These are phyloP conservation scores for Chrysoporthe deuterocubensis DNA, from an alignment of 2,329 filamentous ascomycete species.

Conservation along the genomic window DNA sequence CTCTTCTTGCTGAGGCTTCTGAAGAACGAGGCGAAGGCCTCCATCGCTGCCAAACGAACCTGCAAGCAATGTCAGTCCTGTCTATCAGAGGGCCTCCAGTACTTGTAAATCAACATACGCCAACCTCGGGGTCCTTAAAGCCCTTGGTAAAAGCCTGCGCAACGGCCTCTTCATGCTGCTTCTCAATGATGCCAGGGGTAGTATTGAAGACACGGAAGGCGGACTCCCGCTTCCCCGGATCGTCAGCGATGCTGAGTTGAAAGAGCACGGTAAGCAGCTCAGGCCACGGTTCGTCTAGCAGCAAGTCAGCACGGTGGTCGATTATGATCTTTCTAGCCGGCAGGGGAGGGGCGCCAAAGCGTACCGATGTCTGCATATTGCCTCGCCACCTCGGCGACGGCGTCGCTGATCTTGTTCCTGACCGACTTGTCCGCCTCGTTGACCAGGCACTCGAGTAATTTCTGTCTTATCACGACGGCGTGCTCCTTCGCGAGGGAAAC, in stretches of 20 bases:
- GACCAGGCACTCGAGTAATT: conserved; percentile 77
- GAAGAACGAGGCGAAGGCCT: conserved; percentile 97
- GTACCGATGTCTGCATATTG: conserved; percentile 92
- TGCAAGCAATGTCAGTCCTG: conserved; percentile 39
- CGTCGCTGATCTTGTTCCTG: conserved; percentile 94
- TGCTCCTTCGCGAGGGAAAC: conserved; percentile 76
- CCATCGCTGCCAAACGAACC: conserved; percentile 93
- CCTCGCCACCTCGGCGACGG: conserved; percentile 92
- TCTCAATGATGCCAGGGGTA: conserved; percentile 93
- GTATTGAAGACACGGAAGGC: conserved; percentile 95
- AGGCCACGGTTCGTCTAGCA: conserved; percentile 79
- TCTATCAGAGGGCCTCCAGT: conserved; percentile 24
- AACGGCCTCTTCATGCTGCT: conserved; percentile 91
- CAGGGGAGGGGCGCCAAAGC: conserved; percentile 38
- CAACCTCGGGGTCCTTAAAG: conserved; percentile 85
- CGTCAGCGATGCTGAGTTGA: conserved; percentile 83
- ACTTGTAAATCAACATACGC: conserved; percentile 54
- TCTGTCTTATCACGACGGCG: conserved; percentile 78
- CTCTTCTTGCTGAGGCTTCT: conserved; percentile 85
- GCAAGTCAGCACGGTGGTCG: conserved; percentile 17
- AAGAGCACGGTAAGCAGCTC: conserved; percentile 87
- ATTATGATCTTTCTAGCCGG: not conserved
- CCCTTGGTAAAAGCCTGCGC: conserved; percentile 86
- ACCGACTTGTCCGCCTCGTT: conserved; percentile 74
- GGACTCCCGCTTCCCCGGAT: conserved; percentile 84